phyloP scores from a whole-genome alignment of 768 basidiomycete species.

The Trametes elegans region DNA sequence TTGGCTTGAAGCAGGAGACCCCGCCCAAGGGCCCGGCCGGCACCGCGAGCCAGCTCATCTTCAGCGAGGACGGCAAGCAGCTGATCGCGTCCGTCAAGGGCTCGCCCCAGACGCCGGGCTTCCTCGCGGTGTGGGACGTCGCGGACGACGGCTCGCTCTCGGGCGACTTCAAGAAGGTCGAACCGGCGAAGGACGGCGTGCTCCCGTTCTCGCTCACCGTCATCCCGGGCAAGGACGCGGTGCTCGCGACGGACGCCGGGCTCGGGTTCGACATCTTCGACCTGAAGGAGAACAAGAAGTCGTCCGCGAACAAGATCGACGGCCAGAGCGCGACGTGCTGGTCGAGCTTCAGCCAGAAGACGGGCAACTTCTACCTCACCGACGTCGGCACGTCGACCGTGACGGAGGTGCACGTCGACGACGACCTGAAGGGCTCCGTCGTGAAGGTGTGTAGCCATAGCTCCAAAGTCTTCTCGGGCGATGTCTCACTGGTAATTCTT shows the following conservation, averaged over 20 bases:
- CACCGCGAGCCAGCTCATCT: constrained; percentile 44
- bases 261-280: constrained; percentile 32
- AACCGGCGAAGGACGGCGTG: constrained; percentile 39
- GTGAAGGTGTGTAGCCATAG: constrained; percentile 34
- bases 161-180: constrained; percentile 35
- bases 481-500: not conserved
- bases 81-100: constrained; percentile 51
- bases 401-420: constrained; percentile 48
- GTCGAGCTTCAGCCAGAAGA: constrained; percentile 28
- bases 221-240: constrained; percentile 30
- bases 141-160: constrained; percentile 44
- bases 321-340: constrained; percentile 33
- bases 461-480: not conserved
- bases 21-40: constrained; percentile 49
- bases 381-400: constrained; percentile 31
- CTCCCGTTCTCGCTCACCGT: constrained; percentile 47
- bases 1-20: constrained; percentile 48
- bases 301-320: constrained; percentile 20
- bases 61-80: constrained; percentile 43
- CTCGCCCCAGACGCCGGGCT: constrained; percentile 44
- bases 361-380: constrained; percentile 32
- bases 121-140: constrained; percentile 51
- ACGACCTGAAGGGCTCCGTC: constrained; percentile 42
- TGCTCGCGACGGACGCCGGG: constrained; percentile 30
- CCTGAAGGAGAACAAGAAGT: constrained; percentile 22